Conservation (phyloP, 2,329 filamentous ascomycete species). For the Fusarium sp. region DNA sequence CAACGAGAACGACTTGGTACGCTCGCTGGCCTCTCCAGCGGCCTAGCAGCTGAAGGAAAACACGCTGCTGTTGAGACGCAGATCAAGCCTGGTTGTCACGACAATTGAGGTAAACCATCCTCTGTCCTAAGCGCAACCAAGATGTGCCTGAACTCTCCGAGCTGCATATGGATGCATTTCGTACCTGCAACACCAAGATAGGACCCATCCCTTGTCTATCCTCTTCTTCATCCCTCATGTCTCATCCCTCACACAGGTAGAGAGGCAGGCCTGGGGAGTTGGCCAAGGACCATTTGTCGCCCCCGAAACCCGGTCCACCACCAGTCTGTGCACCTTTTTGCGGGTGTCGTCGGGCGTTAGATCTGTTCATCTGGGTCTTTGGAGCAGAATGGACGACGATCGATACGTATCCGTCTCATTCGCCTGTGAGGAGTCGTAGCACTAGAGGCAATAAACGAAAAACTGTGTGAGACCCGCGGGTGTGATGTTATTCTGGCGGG, state of each 20-base stretch:
- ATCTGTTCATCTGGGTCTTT: constrained; percentile 33
- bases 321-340: constrained; percentile 41
- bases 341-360: constrained; percentile 41
- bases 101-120: constrained; percentile 38
- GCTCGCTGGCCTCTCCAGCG: constrained; percentile 17
- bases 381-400: constrained; percentile 6
- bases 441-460: constrained; percentile 11
- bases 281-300: constrained; percentile 14
- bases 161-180: constrained; percentile 19
- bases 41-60: constrained; percentile 16
- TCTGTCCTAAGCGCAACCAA: constrained; percentile 8
- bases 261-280: constrained; percentile 14
- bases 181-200: constrained; percentile 15
- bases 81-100: constrained; percentile 41
- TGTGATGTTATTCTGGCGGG: constrained; percentile 13
- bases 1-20: constrained; percentile 27
- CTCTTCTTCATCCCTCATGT: constrained; percentile 33
- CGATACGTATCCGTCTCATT: background rate
- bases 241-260: constrained; percentile 20
- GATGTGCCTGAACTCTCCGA: constrained; percentile 19
- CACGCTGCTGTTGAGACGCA: constrained; percentile 12
- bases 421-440: constrained; percentile 17
- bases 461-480: constrained; percentile 9
- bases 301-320: constrained; percentile 29
- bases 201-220: constrained; percentile 9